Evolutionary conservation across 2,329 filamentous ascomycete genomes (phyloP).

Genomic region (Ceratocystis smalleyi): DNA sequence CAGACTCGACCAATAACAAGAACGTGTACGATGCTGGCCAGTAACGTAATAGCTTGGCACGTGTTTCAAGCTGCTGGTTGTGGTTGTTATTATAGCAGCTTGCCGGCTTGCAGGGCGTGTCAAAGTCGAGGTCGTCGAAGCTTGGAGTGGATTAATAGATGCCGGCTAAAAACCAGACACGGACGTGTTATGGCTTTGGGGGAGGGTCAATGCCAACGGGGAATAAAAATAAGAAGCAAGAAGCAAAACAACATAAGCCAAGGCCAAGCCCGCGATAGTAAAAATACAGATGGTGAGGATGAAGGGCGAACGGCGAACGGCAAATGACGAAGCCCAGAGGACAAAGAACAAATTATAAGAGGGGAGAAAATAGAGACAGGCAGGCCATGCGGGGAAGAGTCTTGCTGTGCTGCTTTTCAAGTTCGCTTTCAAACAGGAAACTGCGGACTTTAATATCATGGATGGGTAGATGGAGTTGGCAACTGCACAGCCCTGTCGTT

Average conservation of each 20-base stretch:
- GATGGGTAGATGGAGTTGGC: background rate
- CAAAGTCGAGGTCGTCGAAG: too few relatives aligned
- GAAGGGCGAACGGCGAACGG: constrained; percentile 23
- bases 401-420: background rate
- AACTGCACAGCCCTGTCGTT: background rate
- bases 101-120: too few relatives aligned
- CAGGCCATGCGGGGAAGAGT: background rate
- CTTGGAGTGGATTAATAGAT: background rate
- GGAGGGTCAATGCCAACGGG: background rate
- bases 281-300: background rate
- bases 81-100: background rate
- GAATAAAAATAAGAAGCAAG: constrained; percentile 21
- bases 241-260: background rate
- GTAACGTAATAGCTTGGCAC: background rate
- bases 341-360: constrained; percentile 21
- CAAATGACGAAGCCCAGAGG: constrained; percentile 26
- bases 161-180: background rate
- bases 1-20: background rate
- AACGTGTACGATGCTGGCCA: background rate
- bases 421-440: background rate
- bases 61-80: background rate
- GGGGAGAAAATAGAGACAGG: constrained; percentile 14
- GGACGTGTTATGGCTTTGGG: background rate
- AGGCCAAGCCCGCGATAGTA: background rate
- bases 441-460: background rate